These are phyloP conservation scores for Ophiocordyceps sinensis DNA, from an alignment of 2,329 filamentous ascomycete species.

Conservation along the genomic window DNA sequence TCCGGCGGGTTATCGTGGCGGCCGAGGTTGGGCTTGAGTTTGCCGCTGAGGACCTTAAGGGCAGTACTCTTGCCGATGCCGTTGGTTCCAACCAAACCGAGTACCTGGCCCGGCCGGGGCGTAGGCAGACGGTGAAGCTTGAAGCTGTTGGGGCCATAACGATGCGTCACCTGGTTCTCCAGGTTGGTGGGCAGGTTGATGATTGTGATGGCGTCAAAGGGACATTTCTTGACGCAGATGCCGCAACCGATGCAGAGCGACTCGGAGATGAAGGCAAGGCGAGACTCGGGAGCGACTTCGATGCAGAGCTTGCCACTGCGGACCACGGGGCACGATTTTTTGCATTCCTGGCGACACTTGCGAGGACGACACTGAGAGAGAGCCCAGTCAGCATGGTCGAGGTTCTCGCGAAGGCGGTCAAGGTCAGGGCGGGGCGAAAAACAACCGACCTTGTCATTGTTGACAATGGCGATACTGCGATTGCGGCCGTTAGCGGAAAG, in stretches of 20 bases:
- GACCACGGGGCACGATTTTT: constrained; percentile 95
- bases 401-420: constrained; percentile 8
- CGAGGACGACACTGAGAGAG: constrained; percentile 20
- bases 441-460: constrained; percentile 71
- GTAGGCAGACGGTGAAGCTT: constrained; percentile 95
- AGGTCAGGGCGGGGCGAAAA: constrained; percentile 8
- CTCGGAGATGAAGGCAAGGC: constrained; percentile 97
- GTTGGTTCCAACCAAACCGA: constrained; percentile 96
- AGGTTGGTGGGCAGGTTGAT: constrained; percentile 99
- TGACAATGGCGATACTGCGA: constrained; percentile 91
- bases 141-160: constrained; percentile 99
- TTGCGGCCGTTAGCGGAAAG: constrained; percentile 11
- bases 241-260: constrained; percentile 93
- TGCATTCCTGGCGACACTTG: constrained; percentile 98
- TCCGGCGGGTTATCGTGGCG: constrained; percentile 92
- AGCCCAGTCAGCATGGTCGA: constrained; percentile 10
- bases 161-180: constrained; percentile 93
- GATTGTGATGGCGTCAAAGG: constrained; percentile 96
- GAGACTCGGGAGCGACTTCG: constrained; percentile 76
- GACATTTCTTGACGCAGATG: constrained; percentile 99
- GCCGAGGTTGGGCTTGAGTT: constrained; percentile 95
- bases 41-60: constrained; percentile 94
- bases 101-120: constrained; percentile 85
- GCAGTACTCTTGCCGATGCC: constrained; percentile 99
- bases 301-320: constrained; percentile 96